Evolutionary conservation across 2,329 filamentous ascomycete species (phyloP), one percentile per base, ranked within the genome.

Genomic region (Onygenales sp.): DNA sequence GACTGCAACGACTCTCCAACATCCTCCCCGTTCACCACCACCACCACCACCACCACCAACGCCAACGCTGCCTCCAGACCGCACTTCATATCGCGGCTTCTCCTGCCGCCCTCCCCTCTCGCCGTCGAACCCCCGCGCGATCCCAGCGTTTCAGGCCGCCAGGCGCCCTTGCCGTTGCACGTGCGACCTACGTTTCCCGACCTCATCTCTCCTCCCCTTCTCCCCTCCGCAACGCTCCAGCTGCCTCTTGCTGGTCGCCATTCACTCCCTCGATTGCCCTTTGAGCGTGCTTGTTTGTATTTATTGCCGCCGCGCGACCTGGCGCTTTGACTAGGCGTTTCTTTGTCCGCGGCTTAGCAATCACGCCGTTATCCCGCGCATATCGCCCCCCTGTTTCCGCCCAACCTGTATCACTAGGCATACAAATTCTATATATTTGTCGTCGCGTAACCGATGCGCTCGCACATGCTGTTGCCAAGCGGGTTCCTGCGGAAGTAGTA

Each of bases 371-470:
- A 14, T 42, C 8, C 17, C 17, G 6, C 34, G 33, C 34, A 21
- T 17, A 7, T 34, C 34, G 4, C 11, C 33, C 34, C 10, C 14
- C 31, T 7, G 31, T 37, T 48, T 31, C 17, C 7, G 27, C 46
- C 34, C 46, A 39, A 37, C 13, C 3, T 7, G 33, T 14, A 21
- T 36, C 33, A 13, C 17, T 45, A 32, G 45, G 4, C 27, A 21
- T 27, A 27, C 46, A 39, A 14, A 39, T 3, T 39, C 9, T 36
- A 39, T 36, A 27, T 6, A 9, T 6, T 31, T 17, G 37, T n/a
- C 33, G 48, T 42, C 49, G 49, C 49, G 17, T 52, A 52, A 52
- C 49, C 49, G 49, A 52, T 52, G 42, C 32, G 42, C 48, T 49
- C 32, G 48, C 39, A 36, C 6, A 43, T 21, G 13, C 14, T n/a